Evolutionary conservation across 306 rosid species (phyloP).

Genomic region (Acacia crassicarpa): DNA sequence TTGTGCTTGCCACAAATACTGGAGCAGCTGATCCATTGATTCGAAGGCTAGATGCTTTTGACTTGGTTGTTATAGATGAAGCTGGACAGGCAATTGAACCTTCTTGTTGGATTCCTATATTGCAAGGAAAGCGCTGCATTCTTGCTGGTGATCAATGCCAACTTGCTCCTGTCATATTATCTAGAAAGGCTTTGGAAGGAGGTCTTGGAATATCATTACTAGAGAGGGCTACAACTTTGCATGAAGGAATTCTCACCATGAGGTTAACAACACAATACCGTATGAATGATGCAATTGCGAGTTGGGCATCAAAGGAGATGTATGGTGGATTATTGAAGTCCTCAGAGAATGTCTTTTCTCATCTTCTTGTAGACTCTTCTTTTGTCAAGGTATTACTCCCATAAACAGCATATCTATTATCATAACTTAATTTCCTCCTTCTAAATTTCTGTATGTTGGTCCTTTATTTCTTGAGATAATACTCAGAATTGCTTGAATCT

Average conservation of each 20-base stretch:
- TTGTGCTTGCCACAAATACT: slow-evolving; percentile 84
- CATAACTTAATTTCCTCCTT: background rate
- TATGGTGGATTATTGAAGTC: slow-evolving; percentile 71
- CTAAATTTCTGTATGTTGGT: background rate
- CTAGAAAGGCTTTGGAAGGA: slow-evolving; percentile 78
- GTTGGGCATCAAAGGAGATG: slow-evolving; percentile 95
- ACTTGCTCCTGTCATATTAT: slow-evolving; percentile 84
- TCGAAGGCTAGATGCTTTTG: slow-evolving; percentile 64
- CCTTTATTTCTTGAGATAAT: background rate
- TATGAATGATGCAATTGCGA: slow-evolving; percentile 79
- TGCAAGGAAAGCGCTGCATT: slow-evolving; percentile 79
- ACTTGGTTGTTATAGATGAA: slow-evolving; percentile 80
- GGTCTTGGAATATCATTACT: slow-evolving; percentile 81
- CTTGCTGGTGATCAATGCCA: slow-evolving; percentile 88
- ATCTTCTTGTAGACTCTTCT: slow-evolving; percentile 79
- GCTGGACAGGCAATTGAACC: slow-evolving; percentile 94
- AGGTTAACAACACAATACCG: slow-evolving; percentile 70
- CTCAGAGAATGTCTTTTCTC: slow-evolving; percentile 62
- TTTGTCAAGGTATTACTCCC: slow-evolving; percentile 66
- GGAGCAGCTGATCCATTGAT: slow-evolving; percentile 83
- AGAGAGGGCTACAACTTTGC: slow-evolving; percentile 73
- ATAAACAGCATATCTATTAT: slow-evolving; percentile 12
- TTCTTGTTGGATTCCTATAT: slow-evolving; percentile 80
- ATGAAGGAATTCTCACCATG: slow-evolving; percentile 62
- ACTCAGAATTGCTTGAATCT: background rate